A percentile compares a stretch with the other conserved stretches of the same genome.
Conservation (phyloP, 495 filamentous ascomycete species). For the Ascodesmis nigricans region DNA sequence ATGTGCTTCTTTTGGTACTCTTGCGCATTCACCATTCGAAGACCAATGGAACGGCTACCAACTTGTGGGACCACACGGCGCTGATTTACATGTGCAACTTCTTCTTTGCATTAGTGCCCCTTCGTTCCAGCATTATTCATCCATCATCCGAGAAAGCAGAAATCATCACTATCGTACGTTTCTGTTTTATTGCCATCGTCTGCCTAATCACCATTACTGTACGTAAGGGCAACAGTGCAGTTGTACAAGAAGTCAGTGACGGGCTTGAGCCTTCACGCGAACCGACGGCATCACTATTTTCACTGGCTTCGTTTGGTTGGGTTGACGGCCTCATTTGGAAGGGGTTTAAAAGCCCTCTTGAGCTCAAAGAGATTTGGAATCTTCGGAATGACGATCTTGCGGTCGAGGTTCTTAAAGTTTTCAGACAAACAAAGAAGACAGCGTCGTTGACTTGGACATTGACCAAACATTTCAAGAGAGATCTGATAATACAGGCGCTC, state of each 20-base stretch:
- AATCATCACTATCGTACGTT: conserved; percentile 43
- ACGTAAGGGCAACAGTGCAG: conserved; percentile 75
- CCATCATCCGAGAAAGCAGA: conserved; percentile 39
- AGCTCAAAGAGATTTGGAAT: conserved; percentile 78
- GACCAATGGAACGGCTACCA: too few species aligned
- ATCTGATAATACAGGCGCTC: conserved; percentile 50
- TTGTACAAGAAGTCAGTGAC: conserved; percentile 67
- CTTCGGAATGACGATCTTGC: conserved; percentile 73
- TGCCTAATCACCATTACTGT: conserved; percentile 54
- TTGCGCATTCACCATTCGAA: too few species aligned
- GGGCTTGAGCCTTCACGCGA: conserved; percentile 67
- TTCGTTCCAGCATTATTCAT: conserved; percentile 71
- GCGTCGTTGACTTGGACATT: conserved; percentile 61
- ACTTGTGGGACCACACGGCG: conserved; percentile 84
- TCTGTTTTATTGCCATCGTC: conserved; percentile 49
- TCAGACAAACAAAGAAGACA: conserved; percentile 56
- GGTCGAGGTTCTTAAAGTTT: conserved; percentile 50
- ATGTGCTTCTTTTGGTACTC: too few species aligned
- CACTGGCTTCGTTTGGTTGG: conserved; percentile 75
- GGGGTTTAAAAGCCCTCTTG: conserved; percentile 71
- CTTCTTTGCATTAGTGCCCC: conserved; percentile 49
- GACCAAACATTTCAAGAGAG: conserved; percentile 55
- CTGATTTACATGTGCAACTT: conserved; percentile 68
- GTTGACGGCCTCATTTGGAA: conserved; percentile 71
- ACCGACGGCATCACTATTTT: conserved; percentile 68